Conservation (phyloP, 2,329 filamentous ascomycete genomes). For the Phyllosticta citribraziliensis region DNA sequence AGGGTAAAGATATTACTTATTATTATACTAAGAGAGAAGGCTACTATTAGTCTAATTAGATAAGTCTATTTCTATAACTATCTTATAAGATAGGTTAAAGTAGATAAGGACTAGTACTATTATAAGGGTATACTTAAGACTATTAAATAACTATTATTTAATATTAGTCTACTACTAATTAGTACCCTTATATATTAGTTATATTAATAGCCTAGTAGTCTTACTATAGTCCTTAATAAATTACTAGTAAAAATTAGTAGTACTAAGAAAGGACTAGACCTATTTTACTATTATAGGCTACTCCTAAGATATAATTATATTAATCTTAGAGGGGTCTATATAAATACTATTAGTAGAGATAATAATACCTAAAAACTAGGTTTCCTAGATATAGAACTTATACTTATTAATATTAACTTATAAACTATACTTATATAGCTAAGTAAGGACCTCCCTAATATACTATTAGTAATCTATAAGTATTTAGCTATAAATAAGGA, state of each 20-base stretch:
- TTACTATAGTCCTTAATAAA: neutral
- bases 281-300: constrained; percentile 1
- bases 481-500: constrained; percentile 13
- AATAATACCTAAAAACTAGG: constrained; percentile 11
- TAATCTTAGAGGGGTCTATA: constrained; percentile 8
- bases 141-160: neutral
- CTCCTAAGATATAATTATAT: constrained; percentile 5
- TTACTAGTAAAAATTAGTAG: constrained; percentile 11
- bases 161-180: neutral
- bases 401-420: constrained; percentile 11
- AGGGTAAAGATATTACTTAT: neutral
- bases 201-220: neutral
- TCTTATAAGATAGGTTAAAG: no score
- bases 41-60: neutral
- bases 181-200: neutral
- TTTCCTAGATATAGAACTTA: constrained; percentile 7
- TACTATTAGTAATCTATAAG: constrained; percentile 7
- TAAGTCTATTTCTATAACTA: no score
- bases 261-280: constrained; percentile 10
- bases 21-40: neutral
- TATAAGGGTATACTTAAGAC: neutral
- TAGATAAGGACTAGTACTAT: neutral
- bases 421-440: constrained; percentile 1
- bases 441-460: constrained; percentile 1
- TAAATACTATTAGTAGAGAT: constrained; percentile 11